A percentile compares a stretch with the other conserved stretches of the same genome.
Evolutionary conservation across 345 rosid species (phyloP).

Genomic region (Diplotaxis tenuifolia): DNA sequence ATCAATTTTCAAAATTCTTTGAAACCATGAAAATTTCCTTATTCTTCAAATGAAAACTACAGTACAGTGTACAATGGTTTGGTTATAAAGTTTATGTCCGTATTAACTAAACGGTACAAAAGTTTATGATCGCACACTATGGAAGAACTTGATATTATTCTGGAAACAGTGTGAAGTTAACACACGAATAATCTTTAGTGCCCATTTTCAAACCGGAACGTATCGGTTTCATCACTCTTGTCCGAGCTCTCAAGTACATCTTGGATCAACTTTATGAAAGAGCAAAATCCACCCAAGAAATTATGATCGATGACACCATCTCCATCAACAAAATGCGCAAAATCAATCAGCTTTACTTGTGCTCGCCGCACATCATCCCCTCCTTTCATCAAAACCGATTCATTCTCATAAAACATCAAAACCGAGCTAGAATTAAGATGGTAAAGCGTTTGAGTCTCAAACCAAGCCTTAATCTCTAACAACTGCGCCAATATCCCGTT

Average conservation of each 20-base stretch:
- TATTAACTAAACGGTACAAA: constrained; percentile 15
- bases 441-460: constrained; percentile 75
- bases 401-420: constrained; percentile 63
- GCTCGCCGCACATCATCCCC: constrained; percentile 37
- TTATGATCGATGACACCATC: constrained; percentile 81
- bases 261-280: constrained; percentile 68
- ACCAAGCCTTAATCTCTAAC: constrained; percentile 81
- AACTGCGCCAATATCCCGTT: constrained; percentile 72
- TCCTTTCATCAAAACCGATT: constrained; percentile 29
- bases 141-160: constrained; percentile 20
- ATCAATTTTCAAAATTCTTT: too few relatives aligned
- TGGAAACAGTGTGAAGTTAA: not conserved
- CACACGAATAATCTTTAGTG: not conserved
- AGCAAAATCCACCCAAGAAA: constrained; percentile 89
- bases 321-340: constrained; percentile 80
- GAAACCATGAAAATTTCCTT: not conserved
- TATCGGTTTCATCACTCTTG: constrained; percentile 28
- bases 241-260: constrained; percentile 52
- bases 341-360: constrained; percentile 77
- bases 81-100: too few relatives aligned
- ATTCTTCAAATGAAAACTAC: not conserved
- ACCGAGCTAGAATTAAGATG: constrained; percentile 80
- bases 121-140: not conserved
- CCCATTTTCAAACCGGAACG: constrained; percentile 17
- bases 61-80: constrained; percentile 9